phyloP scores from a whole-genome alignment of 352 stramenopile species.

The Globisporangium nagaii region DNA sequence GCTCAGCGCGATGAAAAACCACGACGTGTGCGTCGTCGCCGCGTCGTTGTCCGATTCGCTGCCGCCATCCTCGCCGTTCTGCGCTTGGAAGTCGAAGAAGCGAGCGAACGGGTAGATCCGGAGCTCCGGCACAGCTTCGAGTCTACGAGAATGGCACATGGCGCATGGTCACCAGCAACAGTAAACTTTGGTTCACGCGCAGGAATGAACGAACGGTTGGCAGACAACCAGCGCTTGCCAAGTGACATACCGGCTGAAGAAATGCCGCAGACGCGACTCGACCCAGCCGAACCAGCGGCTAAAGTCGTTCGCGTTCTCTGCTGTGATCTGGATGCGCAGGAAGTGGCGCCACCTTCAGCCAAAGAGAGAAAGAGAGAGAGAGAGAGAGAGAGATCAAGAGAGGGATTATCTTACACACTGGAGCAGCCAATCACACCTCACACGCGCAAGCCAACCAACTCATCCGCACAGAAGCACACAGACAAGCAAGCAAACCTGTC shows the following conservation, averaged over 20 bases:
- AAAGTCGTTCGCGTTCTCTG: conserved; percentile 44
- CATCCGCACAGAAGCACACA: too few relatives aligned
- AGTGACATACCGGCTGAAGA: conserved; percentile 73
- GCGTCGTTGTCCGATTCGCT: neutral
- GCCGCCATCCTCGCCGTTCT: neutral
- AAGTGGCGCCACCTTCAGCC: conserved; percentile 81
- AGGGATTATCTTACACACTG: too few relatives aligned
- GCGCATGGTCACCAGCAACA: neutral
- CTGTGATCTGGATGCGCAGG: conserved; percentile 72
- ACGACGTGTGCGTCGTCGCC: conserved; percentile 39
- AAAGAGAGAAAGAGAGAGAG: conserved; percentile 10
- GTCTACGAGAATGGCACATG: conserved; percentile 18
- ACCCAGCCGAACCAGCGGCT: conserved; percentile 84
- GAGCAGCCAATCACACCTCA: too few relatives aligned
- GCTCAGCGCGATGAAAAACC: conserved; percentile 72
- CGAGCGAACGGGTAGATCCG: conserved; percentile 71
- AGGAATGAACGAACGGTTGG: too few relatives aligned
- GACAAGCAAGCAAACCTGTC: conserved; percentile 45
- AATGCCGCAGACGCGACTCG: conserved; percentile 74
- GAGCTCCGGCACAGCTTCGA: conserved; percentile 57
- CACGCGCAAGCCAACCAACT: too few relatives aligned
- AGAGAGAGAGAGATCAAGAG: too few relatives aligned
- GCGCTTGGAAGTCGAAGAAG: conserved; percentile 67
- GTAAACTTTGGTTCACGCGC: neutral
- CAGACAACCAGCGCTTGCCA: too few relatives aligned